Percentiles rank a stretch among this genome's conserved stretches.
These are phyloP conservation scores for Exophiala viscosa DNA, from an alignment of 2,329 filamentous ascomycete genomes.

Conservation along the genomic window DNA sequence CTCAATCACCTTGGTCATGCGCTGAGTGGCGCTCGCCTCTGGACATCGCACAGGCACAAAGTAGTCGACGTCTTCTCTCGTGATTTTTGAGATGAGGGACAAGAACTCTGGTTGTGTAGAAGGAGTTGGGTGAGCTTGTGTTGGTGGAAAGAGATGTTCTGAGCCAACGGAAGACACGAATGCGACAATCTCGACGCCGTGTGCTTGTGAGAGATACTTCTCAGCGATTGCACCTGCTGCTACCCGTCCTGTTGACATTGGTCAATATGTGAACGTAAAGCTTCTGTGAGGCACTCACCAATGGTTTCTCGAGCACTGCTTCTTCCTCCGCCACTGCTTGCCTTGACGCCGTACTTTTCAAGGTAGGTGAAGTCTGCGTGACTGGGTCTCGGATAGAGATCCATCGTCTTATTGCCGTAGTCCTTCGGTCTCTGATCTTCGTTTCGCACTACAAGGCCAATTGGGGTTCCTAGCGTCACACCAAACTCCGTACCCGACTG, in stretches of 20 bases:
- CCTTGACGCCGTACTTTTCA: conserved; percentile 94
- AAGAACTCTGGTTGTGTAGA: conserved; percentile 74
- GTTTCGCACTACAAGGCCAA: conserved; percentile 81
- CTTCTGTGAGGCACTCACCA: conserved; percentile 45
- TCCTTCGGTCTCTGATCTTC: conserved; percentile 91
- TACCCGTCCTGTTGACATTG: conserved; percentile 61
- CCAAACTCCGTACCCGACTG: conserved; percentile 91
- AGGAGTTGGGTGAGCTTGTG: conserved; percentile 23
- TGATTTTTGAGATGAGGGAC: conserved; percentile 66
- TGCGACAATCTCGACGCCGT: conserved; percentile 86
- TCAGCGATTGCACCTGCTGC: conserved; percentile 90
- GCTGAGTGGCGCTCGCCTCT: conserved; percentile 57
- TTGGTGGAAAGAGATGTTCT: conserved; percentile 62
- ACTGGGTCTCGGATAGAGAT: conserved; percentile 82
- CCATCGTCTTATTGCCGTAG: conserved; percentile 81
- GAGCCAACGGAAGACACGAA: conserved; percentile 83
- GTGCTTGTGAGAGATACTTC: conserved; percentile 77
- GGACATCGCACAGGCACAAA: conserved; percentile 88
- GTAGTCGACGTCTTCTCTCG: conserved; percentile 72
- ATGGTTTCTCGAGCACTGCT: conserved; percentile 95
- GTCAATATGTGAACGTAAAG: conserved; percentile 2
- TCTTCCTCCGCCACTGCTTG: conserved; percentile 81
- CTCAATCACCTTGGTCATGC: conserved; percentile 77
- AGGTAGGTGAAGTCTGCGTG: conserved; percentile 97
- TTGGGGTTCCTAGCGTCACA: conserved; percentile 84